Evolutionary conservation across 257 asterid genomes (phyloP).

Genomic region (Asclepias syriaca): DNA sequence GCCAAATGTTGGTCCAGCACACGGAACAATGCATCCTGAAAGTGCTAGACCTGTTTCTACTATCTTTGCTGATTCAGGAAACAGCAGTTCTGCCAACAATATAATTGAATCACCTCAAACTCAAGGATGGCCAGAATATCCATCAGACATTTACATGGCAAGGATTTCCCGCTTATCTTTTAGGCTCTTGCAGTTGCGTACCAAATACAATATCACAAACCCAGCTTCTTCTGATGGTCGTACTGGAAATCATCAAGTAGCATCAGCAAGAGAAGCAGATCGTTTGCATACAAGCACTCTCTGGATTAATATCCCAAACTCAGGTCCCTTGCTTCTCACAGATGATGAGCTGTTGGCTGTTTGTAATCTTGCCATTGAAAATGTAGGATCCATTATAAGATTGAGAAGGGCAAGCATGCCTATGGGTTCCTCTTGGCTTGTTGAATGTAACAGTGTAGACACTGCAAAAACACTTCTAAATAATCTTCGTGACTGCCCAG

Average conservation of each 20-base stretch:
- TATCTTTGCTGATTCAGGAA: slow-evolving; percentile 38
- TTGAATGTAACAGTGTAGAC: slow-evolving; percentile 54
- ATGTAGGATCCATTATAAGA: slow-evolving; percentile 46
- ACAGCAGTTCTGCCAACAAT: slow-evolving; percentile 32
- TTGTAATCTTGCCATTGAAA: slow-evolving; percentile 52
- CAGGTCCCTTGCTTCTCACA: slow-evolving; percentile 32
- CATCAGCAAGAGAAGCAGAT: slow-evolving; percentile 38
- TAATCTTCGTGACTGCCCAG: slow-evolving; percentile 52
- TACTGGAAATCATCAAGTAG: slow-evolving; percentile 20
- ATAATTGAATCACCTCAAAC: slow-evolving; percentile 49
- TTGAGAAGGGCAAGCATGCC: slow-evolving; percentile 43
- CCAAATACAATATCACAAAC: slow-evolving; percentile 41
- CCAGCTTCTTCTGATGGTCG: slow-evolving; percentile 34
- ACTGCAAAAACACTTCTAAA: slow-evolving; percentile 45
- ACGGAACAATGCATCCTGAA: slow-evolving; percentile 37
- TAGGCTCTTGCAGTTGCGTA: slow-evolving; percentile 39
- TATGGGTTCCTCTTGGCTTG: slow-evolving; percentile 47
- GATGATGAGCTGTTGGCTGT: slow-evolving; percentile 53
- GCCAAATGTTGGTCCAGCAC: slow-evolving; percentile 37
- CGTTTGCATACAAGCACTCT: slow-evolving; percentile 33
- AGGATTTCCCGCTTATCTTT: slow-evolving; percentile 48
- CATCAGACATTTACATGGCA: slow-evolving; percentile 38
- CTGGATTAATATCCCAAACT: slow-evolving; percentile 43
- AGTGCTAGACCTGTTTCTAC: slow-evolving; percentile 38
- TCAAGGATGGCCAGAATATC: slow-evolving; percentile 43